phyloP scores from a whole-genome alignment of 805 yeast genomes.

The Clavispora phyllophila region DNA sequence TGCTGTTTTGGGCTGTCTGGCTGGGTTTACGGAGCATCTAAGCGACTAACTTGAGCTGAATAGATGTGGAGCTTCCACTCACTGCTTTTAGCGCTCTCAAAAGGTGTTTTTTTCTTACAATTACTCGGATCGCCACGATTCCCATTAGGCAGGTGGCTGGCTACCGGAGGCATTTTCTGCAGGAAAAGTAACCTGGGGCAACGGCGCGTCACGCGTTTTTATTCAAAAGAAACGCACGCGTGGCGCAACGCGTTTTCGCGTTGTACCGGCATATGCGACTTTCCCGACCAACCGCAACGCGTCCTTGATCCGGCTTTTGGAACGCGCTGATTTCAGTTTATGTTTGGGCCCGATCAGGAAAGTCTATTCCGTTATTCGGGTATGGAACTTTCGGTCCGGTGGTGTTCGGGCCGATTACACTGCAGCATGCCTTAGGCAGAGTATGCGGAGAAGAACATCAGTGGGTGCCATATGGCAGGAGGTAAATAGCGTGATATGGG shows the following conservation, averaged over 20 bases:
- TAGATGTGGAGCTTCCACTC: too few species aligned
- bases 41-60: too few species aligned
- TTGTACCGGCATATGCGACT: neutral
- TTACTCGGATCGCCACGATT: neutral
- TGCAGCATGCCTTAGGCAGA: neutral
- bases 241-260: neutral
- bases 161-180: neutral
- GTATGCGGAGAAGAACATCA: neutral
- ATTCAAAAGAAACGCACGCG: neutral
- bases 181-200: neutral
- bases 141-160: neutral
- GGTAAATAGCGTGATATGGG: too few species aligned
- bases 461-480: too few species aligned
- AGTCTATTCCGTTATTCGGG: neutral
- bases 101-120: neutral
- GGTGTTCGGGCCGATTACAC: neutral
- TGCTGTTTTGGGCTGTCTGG: too few species aligned
- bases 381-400: too few species aligned
- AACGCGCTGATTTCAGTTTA: neutral
- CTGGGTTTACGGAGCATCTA: too few species aligned
- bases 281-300: neutral
- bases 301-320: neutral
- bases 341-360: neutral
- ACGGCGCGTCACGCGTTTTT: neutral
- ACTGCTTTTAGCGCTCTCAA: neutral